These are phyloP conservation scores for Boletellus ananas DNA, from an alignment of 768 basidiomycete genomes.

Conservation along the genomic window DNA sequence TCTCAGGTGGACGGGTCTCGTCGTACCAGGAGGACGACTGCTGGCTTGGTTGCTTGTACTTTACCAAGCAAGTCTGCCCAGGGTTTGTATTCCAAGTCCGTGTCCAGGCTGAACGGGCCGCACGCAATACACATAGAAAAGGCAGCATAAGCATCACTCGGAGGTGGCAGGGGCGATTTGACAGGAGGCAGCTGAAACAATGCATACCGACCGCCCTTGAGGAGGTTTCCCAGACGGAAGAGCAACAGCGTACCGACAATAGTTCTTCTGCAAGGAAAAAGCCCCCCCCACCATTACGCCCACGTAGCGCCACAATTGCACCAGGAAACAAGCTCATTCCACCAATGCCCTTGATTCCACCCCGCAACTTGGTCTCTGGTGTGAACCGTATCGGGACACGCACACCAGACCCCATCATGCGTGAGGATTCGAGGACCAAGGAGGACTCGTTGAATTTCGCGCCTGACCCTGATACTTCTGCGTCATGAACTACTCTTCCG, in stretches of 20 bases:
- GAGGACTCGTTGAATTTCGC: slow-evolving; percentile 72
- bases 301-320: slow-evolving; percentile 78
- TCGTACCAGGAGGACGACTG: slow-evolving; percentile 73
- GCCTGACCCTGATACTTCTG: slow-evolving; percentile 51
- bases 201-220: background rate
- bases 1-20: background rate
- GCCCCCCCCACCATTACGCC: slow-evolving; percentile 87
- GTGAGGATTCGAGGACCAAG: slow-evolving; percentile 79
- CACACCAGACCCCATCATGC: slow-evolving; percentile 63
- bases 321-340: slow-evolving; percentile 85
- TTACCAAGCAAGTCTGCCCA: slow-evolving; percentile 61
- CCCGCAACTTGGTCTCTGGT: slow-evolving; percentile 59
- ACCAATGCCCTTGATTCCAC: slow-evolving; percentile 55
- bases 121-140: slow-evolving; percentile 71
- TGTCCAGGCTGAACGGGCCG: slow-evolving; percentile 83
- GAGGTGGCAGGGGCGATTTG: slow-evolving; percentile 41
- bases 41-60: slow-evolving; percentile 63
- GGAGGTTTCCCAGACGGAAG: background rate
- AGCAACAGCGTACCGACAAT: slow-evolving; percentile 55
- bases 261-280: slow-evolving; percentile 84
- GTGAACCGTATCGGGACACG: slow-evolving; percentile 73
- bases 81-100: slow-evolving; percentile 71
- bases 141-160: slow-evolving; percentile 35
- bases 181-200: slow-evolving; percentile 60
- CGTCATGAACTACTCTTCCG: slow-evolving; percentile 70